Evolutionary conservation across 306 rosid genomes (phyloP), one percentile per base, ranked within the genome.

Genomic region (Acacia crassicarpa): DNA sequence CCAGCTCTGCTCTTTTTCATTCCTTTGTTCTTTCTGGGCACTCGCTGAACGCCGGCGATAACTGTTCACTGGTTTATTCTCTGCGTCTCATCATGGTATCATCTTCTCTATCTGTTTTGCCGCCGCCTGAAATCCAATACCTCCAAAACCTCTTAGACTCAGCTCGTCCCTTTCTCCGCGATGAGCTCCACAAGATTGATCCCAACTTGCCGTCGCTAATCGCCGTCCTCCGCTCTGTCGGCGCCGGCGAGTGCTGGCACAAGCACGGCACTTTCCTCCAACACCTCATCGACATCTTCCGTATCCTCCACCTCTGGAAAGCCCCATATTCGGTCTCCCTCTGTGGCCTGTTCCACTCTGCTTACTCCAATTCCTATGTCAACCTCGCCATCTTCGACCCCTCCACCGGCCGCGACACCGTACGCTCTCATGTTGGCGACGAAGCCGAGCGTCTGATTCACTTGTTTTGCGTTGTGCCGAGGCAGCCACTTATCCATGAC

Each of bases 161-260:
- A 0, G 90, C 89, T 35, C 93, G 94, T 23, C 97, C 99, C 8
- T 91, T 95, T 88, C 92, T 95, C 48, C 93, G 95, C 4, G 94
- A 89, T 15, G 99, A 95, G 51, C 85, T 91, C 13, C 89, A 78
- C 33, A 56, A 84, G 33, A 23, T 95, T 10, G 89, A 93, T 86
- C 1, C 78, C 1, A 83, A 86, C 19, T 74, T 95, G 1, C 98
- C 97, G 2, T 81, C 86, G 1, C 83, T 95, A 1, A 79, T 90
- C 6, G 72, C 86, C 17, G 84, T 90, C 56, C 76, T 93, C 7
- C 88, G 90, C 35, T 88, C 97, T 0, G 94, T 85, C 9, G 99
- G 99, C 9, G 93, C 98, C 8, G 95, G 98, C 0, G 99, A 93
- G 85, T 93, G 99, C 82, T 95, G 98, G 97, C 99, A 95, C 88